Percentiles rank a stretch among this genome's conserved stretches.
Evolutionary conservation across 371 early-diverging fungal species (phyloP).

Genomic region (Gilbertella persicaria): DNA sequence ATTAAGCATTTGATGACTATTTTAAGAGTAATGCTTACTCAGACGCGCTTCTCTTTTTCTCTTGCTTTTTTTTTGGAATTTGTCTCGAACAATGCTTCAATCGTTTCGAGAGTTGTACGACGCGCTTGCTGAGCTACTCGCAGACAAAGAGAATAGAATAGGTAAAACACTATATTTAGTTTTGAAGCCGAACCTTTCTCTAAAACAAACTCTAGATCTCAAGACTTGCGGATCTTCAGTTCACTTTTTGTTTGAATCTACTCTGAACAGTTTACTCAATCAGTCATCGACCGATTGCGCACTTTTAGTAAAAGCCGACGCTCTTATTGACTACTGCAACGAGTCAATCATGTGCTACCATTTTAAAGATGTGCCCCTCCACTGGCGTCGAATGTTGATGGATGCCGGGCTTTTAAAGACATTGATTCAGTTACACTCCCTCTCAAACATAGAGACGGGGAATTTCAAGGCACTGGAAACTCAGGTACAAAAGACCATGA

Average conservation of each 20-base stretch:
- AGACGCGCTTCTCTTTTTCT: too few relatives aligned
- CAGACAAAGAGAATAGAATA: slow-evolving; percentile 10
- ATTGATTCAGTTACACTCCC: slow-evolving; percentile 21
- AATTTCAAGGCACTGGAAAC: slow-evolving; percentile 2
- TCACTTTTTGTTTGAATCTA: slow-evolving; percentile 12
- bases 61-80: too few relatives aligned
- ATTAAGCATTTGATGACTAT: too few relatives aligned
- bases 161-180: neutral
- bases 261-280: neutral
- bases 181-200: neutral
- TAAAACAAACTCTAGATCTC: slow-evolving; percentile 6
- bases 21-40: too few relatives aligned
- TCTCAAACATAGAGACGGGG: neutral
- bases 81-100: too few relatives aligned
- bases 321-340: slow-evolving; percentile 41
- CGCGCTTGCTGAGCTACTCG: slow-evolving; percentile 6
- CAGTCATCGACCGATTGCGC: neutral
- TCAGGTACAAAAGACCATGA: slow-evolving; percentile 34
- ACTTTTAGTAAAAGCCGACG: neutral
- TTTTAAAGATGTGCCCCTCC: slow-evolving; percentile 53
- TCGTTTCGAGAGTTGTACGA: slow-evolving; percentile 17
- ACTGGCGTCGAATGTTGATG: slow-evolving; percentile 60
- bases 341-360: slow-evolving; percentile 44
- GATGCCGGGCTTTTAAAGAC: slow-evolving; percentile 55
- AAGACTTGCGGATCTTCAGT: slow-evolving; percentile 14